phyloP scores from a whole-genome alignment of 176 grass and related monocot genomes.

The Phyllostachys edulis region DNA sequence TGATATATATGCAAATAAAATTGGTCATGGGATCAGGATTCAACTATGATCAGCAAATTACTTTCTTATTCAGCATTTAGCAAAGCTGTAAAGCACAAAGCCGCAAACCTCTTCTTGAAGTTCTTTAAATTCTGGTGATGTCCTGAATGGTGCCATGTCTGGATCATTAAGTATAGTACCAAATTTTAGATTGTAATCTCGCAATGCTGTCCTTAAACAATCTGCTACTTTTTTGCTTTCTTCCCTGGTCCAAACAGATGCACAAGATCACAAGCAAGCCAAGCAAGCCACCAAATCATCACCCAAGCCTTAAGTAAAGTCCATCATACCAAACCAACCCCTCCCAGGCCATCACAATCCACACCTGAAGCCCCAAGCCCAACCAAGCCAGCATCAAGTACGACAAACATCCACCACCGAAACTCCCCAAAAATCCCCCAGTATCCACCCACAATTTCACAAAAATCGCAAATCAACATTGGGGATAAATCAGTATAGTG shows the following conservation, averaged over 20 bases:
- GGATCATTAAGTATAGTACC: slow-evolving; percentile 89
- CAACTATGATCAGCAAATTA: slow-evolving; percentile 10
- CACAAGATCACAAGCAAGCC: too few species aligned
- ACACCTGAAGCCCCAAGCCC: too few species aligned
- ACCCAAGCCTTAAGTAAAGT: too few species aligned
- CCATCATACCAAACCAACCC: too few species aligned
- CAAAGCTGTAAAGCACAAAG: slow-evolving; percentile 18
- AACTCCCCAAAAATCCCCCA: too few species aligned
- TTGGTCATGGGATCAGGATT: background rate
- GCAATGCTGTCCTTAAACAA: slow-evolving; percentile 76
- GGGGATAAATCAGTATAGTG: too few species aligned
- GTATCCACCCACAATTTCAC: too few species aligned
- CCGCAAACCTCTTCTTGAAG: slow-evolving; percentile 86
- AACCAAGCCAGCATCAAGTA: too few species aligned
- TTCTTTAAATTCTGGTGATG: slow-evolving; percentile 87
- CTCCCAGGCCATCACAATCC: too few species aligned
- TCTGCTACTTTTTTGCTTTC: slow-evolving; percentile 77
- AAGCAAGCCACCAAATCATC: too few species aligned
- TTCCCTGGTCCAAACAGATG: slow-evolving; percentile 66
- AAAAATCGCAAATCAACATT: too few species aligned
- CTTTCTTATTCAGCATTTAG: slow-evolving; percentile 3
- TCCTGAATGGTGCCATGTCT: slow-evolving; percentile 83
- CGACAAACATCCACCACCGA: too few species aligned
- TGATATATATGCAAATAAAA: slow-evolving; percentile 11
- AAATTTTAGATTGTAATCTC: slow-evolving; percentile 95